phyloP scores from a whole-genome alignment of 2,329 filamentous ascomycete genomes.

The Aspergillus sp. region DNA sequence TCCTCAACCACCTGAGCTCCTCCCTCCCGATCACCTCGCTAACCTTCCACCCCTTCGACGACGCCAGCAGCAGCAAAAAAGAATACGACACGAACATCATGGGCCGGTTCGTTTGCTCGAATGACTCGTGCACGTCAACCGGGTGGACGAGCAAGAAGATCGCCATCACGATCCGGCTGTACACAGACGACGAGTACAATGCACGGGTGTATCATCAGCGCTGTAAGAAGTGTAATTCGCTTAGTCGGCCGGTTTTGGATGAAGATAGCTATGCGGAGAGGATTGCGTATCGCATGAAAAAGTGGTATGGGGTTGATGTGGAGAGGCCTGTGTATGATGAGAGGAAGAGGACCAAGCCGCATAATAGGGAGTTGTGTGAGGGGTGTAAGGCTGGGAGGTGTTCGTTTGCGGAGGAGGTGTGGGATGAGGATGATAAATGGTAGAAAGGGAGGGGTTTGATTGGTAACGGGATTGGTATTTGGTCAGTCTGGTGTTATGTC shows the following conservation, averaged over 20 bases:
- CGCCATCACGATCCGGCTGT: conserved; percentile 47
- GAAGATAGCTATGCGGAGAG: conserved; percentile 45
- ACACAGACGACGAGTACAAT: conserved; percentile 43
- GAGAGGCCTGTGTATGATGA: conserved; percentile 16
- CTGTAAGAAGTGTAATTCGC: conserved; percentile 39
- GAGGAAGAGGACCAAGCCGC: conserved; percentile 28
- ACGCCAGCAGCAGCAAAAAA: conserved; percentile 24
- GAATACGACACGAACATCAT: conserved; percentile 47
- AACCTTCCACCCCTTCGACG: conserved; percentile 34
- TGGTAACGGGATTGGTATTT: too few relatives aligned
- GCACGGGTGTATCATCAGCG: conserved; percentile 49
- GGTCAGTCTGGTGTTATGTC: too few relatives aligned
- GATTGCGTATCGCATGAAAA: conserved; percentile 46
- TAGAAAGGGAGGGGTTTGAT: too few relatives aligned
- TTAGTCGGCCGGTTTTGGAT: conserved; percentile 39
- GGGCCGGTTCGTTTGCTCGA: conserved; percentile 44
- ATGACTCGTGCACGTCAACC: conserved; percentile 28
- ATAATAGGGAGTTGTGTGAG: conserved; percentile 32
- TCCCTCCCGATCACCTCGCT: conserved; percentile 36
- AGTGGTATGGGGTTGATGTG: conserved; percentile 40
- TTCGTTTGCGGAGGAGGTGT: too few relatives aligned
- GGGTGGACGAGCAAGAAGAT: conserved; percentile 47
- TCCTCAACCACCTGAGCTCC: conserved; percentile 33
- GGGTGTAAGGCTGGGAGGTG: conserved; percentile 27
- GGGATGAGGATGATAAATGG: too few relatives aligned